Evolutionary conservation across 257 asterid genomes (phyloP), one percentile per base, ranked within the genome.

Genomic region (Eucommia ulmoides): DNA sequence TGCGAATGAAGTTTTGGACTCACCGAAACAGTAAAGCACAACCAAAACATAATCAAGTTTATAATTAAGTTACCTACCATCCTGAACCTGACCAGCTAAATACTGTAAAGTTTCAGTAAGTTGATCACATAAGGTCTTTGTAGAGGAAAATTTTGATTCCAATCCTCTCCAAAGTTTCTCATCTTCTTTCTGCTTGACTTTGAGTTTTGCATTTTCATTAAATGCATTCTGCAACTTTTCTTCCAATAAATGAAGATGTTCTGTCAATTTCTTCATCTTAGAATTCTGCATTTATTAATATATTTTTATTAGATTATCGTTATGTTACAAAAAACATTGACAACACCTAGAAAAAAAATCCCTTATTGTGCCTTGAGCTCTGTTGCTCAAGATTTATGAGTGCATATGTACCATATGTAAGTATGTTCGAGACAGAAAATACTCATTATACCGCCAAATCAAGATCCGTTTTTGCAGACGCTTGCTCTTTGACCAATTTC

Each of bases 101-200:
- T 62, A 82, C 69, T 73, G 88, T 66, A 86, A 58, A 47, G 95
- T 86, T 63, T 74, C 87, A n/a, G 72, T 70, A 51, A 91, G 83
- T 70, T 83, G 86, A 75, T 79, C 83, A 52, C 96, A 91, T 61
- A 72, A 53, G 49, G 83, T 68, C 75, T 81, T 86, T 22, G 94
- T 79, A 24, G 83, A 83, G 58, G 75, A 70, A 68, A 91, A 77
- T 67, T 91, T 91, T 17, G 93, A 87, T 52, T 86, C 95, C 50
- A 91, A 79, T 52, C 95, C 99, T 59, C 52, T 75, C 96, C 99
- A 86, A n/a, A 83, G 88, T 73, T 83, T 86, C 69, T 79, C 89
- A 56, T 91, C 97, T 66, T 91, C 99, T 70, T 83, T 86, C 68
- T 79, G 95, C 77, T 72, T 86, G 59, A 75, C 95, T 63, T 77